Conservation (phyloP, 805 yeast species). For the Starmerella bombicola region DNA sequence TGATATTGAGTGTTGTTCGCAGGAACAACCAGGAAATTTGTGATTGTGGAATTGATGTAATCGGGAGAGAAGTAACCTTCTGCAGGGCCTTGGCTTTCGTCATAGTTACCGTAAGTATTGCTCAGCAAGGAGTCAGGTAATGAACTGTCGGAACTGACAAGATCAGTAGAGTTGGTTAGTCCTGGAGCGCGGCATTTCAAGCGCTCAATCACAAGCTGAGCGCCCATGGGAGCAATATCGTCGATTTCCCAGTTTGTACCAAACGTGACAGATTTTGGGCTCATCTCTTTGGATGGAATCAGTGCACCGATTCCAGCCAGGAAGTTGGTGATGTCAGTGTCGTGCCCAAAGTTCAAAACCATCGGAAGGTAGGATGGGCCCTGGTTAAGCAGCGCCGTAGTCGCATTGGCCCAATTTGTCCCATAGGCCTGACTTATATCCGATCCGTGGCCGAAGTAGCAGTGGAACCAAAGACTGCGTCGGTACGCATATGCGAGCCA, state of each 20-base stretch:
- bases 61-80: conserved; percentile 9
- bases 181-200: conserved; percentile 28
- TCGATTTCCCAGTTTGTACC: conserved; percentile 37
- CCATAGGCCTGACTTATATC: conserved; percentile 29
- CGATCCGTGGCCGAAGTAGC: conserved; percentile 26
- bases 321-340: conserved; percentile 42
- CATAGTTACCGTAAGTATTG: conserved; percentile 12
- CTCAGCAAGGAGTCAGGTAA: conserved; percentile 13
- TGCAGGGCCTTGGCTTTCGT: conserved; percentile 22
- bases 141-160: conserved; percentile 6
- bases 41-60: conserved; percentile 4
- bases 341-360: conserved; percentile 43
- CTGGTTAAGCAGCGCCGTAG: conserved; percentile 35
- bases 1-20: not conserved
- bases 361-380: conserved; percentile 31
- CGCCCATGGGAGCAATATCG: conserved; percentile 30
- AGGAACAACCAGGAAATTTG: not conserved
- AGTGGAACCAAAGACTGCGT: conserved; percentile 21
- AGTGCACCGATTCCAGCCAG: conserved; percentile 40
- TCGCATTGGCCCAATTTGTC: conserved; percentile 38
- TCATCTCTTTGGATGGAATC: conserved; percentile 29
- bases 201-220: conserved; percentile 26
- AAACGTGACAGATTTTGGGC: conserved; percentile 35
- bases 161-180: conserved; percentile 13
- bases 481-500: conserved; percentile 24